Percentiles rank a stretch among this genome's conserved stretches.
Evolutionary conservation across 1,284 basidiomycete genomes (phyloP).

Genomic region (Golubevia sp.): DNA sequence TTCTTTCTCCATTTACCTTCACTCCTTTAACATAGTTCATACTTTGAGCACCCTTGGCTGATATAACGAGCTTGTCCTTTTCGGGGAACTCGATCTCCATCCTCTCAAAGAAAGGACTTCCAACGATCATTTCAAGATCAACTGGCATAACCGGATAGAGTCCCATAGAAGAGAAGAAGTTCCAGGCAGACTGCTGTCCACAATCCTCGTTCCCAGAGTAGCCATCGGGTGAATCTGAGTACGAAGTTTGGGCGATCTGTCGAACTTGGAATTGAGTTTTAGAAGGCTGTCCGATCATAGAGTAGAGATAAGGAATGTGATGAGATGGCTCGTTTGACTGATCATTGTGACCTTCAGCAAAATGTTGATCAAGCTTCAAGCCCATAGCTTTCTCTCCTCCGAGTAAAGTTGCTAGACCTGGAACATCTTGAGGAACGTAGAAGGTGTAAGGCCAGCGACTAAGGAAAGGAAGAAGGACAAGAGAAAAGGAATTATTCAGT

Average conservation of each 20-base stretch:
- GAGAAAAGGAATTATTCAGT: neutral
- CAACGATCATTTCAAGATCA: slow-evolving; percentile 70
- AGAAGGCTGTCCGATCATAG: slow-evolving; percentile 72
- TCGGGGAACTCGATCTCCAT: slow-evolving; percentile 69
- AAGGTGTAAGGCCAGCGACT: slow-evolving; percentile 26
- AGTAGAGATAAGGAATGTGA: slow-evolving; percentile 81
- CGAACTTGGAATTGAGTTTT: slow-evolving; percentile 75
- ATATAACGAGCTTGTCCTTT: slow-evolving; percentile 10
- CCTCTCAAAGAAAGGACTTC: slow-evolving; percentile 75
- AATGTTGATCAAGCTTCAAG: slow-evolving; percentile 75
- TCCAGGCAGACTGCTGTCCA: slow-evolving; percentile 87
- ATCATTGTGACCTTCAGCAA: slow-evolving; percentile 78
- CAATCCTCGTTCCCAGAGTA: slow-evolving; percentile 84
- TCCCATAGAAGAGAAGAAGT: slow-evolving; percentile 77
- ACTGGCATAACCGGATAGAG: slow-evolving; percentile 78
- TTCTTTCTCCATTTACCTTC: slow-evolving; percentile 13
- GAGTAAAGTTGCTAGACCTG: slow-evolving; percentile 69
- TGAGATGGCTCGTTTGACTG: slow-evolving; percentile 82
- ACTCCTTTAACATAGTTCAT: slow-evolving; percentile 16
- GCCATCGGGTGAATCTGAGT: slow-evolving; percentile 72
- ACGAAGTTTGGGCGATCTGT: slow-evolving; percentile 70
- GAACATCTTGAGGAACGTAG: slow-evolving; percentile 65
- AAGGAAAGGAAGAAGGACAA: neutral
- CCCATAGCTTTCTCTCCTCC: slow-evolving; percentile 74
- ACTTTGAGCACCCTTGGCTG: slow-evolving; percentile 14